phyloP scores from a whole-genome alignment of 768 basidiomycete species.

The Tubosaeta brunneosetosa region DNA sequence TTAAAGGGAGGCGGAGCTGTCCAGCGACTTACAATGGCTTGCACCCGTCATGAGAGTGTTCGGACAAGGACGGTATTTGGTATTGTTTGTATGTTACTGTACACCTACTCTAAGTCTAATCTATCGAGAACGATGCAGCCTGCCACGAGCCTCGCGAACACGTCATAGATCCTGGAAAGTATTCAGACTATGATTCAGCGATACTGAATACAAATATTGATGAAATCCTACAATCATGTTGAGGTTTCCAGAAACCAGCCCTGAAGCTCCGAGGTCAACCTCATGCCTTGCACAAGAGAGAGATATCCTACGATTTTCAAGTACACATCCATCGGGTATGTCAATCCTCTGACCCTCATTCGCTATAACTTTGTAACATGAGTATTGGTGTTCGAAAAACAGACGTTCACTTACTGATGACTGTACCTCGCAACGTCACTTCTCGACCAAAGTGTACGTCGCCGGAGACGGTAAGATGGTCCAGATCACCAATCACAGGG shows the following conservation, averaged over 20 bases:
- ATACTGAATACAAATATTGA: neutral
- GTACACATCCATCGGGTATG: constrained; percentile 76
- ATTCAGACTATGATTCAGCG: neutral
- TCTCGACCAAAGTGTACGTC: constrained; percentile 89
- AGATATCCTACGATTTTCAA: constrained; percentile 54
- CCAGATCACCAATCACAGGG: constrained; percentile 84
- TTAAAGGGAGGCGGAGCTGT: neutral
- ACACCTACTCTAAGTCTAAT: too few species aligned
- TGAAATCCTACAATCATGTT: constrained; percentile 57
- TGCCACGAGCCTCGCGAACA: neutral
- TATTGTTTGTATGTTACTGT: constrained; percentile 20
- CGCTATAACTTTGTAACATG: constrained; percentile 50
- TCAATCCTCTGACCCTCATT: constrained; percentile 81
- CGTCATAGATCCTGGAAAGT: constrained; percentile 8
- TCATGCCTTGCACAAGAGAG: neutral
- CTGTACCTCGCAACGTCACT: constrained; percentile 82
- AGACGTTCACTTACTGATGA: constrained; percentile 54
- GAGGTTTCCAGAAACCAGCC: constrained; percentile 79
- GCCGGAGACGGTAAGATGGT: constrained; percentile 91
- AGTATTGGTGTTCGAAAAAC: neutral
- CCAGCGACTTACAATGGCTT: constrained; percentile 24
- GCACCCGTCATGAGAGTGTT: constrained; percentile 32
- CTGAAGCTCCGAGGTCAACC: constrained; percentile 23
- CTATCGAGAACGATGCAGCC: neutral
- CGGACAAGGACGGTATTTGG: constrained; percentile 20